Evolutionary conservation across 345 rosid species (phyloP), one percentile per base, ranked within the genome.

Genomic region (Aquilaria malaccensis): DNA sequence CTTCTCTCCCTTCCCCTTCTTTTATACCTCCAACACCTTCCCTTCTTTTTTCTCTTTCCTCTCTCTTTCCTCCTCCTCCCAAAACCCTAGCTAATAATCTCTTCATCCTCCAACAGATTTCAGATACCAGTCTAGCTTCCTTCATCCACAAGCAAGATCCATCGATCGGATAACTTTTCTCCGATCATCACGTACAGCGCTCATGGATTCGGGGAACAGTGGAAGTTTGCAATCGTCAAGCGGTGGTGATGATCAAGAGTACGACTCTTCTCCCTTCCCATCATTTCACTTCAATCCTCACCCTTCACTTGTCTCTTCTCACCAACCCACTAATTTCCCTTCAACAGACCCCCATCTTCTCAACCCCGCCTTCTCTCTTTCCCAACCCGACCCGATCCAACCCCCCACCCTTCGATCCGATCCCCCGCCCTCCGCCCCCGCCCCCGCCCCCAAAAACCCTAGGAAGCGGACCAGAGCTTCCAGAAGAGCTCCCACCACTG

Each of bases 391-490:
- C 51, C 63, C 70, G 53, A 67, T 55, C 31, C 2, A 67, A 57
- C 54, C 66, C 45, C 9, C 67, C 54, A 29, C 65, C 54, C 61
- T 61, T 22, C 70, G 53, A 67, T 55, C 31, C 2, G 64, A 57
- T 50, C 66, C 45, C 9, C 67, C 54, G n/a, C 65, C 54, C 61
- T 61, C 22, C 22, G 22, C 22, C 22, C 63, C 62, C 22, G 22
- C 22, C 22, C 63, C 62, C 65, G 60, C 37, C 9, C 54, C 67
- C 0, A 69, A 80, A 68, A 92, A 89, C 76, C 85, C 96, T 13
- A 89, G 82, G 77, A 91, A 91, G 76, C 68, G 98, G 62, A 79
- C 96, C 0, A 80, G 96, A 73, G 92, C 96, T 7, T 88, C 98
- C 9, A 80, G 98, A 60, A 72, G 95, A 32, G 98, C 98, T 5